These are phyloP conservation scores for Phoma sp. DNA, from an alignment of 2,329 filamentous ascomycete species.

Conservation along the genomic window DNA sequence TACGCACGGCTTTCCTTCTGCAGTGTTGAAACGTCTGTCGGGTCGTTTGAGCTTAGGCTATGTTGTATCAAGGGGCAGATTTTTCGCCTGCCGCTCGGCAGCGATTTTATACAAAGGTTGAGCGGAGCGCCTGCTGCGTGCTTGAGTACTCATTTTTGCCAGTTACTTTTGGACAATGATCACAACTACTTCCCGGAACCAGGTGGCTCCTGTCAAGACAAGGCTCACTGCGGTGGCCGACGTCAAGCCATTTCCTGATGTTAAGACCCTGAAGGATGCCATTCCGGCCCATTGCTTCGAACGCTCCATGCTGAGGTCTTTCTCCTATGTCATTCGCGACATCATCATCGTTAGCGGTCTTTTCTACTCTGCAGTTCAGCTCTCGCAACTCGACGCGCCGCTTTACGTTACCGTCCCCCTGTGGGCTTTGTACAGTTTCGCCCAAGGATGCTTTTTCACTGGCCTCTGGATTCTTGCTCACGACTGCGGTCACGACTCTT, in stretches of 20 bases:
- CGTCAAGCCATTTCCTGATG: constrained; percentile 26
- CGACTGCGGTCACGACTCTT: constrained; percentile 73
- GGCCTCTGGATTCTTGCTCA: constrained; percentile 72
- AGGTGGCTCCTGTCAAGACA: constrained; percentile 21
- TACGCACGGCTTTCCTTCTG: constrained; percentile 19
- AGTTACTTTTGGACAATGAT: constrained; percentile 14
- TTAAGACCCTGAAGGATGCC: constrained; percentile 32
- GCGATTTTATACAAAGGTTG: constrained; percentile 21
- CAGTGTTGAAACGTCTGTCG: constrained; percentile 30
- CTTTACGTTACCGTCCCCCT: constrained; percentile 21
- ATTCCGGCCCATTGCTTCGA: constrained; percentile 35
- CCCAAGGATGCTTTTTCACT: constrained; percentile 70
- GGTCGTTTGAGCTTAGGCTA: constrained; percentile 27
- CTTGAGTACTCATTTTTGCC: constrained; percentile 10
- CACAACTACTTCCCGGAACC: constrained; percentile 27
- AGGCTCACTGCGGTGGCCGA: constrained; percentile 25
- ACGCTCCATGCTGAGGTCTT: constrained; percentile 28
- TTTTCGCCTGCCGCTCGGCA: constrained; percentile 20
- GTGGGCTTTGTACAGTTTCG: constrained; percentile 66
- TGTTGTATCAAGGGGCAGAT: constrained; percentile 21
- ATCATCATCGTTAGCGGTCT: constrained; percentile 26
- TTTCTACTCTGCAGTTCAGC: constrained; percentile 22
- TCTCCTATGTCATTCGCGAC: constrained; percentile 34
- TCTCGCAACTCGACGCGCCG: constrained; percentile 23
- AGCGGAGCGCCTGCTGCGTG: constrained; percentile 4